Conservation (phyloP, 2,329 filamentous ascomycete genomes). For the Cladosporium sp. region DNA sequence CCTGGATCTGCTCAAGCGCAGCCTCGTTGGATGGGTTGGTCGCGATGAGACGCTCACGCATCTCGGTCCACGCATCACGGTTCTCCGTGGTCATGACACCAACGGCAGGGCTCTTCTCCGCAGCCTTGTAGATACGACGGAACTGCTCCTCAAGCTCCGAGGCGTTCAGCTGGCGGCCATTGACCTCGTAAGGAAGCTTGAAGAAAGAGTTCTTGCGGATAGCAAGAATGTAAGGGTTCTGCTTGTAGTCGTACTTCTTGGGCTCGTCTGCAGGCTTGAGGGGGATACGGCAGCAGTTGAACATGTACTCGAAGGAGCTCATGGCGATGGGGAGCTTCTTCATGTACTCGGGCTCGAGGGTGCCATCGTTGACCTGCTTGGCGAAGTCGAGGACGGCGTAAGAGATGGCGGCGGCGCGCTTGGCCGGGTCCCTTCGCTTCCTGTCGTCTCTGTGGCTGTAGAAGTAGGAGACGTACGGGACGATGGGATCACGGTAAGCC, state of each 20-base stretch:
- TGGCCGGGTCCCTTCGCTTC: constrained; percentile 78
- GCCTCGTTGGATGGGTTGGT: constrained; percentile 76
- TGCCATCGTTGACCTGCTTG: constrained; percentile 76
- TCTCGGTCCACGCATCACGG: constrained; percentile 84
- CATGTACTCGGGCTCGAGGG: constrained; percentile 97
- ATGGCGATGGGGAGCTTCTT: constrained; percentile 96
- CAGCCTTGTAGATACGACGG: constrained; percentile 74
- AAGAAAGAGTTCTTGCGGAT: constrained; percentile 97
- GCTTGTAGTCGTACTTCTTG: constrained; percentile 68
- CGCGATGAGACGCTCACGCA: constrained; percentile 69
- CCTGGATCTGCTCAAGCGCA: constrained; percentile 76
- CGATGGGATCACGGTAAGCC: constrained; percentile 87
- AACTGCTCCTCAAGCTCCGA: constrained; percentile 90
- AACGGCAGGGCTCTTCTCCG: constrained; percentile 67
- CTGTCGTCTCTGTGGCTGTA: constrained; percentile 97
- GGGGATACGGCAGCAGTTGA: constrained; percentile 85
- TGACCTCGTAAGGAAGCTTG: constrained; percentile 79
- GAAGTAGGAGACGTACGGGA: constrained; percentile 99
- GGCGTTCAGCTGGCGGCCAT: constrained; percentile 81
- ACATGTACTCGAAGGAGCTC: constrained; percentile 99
- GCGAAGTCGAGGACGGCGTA: constrained; percentile 90
- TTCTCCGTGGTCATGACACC: constrained; percentile 88
- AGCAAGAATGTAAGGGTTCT: constrained; percentile 83
- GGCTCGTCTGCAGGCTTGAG: constrained; percentile 78
- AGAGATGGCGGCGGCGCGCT: constrained; percentile 87